Evolutionary conservation across 2,329 filamentous ascomycete species (phyloP), one percentile per base, ranked within the genome.

Genomic region (Endocalyx cinctus): DNA sequence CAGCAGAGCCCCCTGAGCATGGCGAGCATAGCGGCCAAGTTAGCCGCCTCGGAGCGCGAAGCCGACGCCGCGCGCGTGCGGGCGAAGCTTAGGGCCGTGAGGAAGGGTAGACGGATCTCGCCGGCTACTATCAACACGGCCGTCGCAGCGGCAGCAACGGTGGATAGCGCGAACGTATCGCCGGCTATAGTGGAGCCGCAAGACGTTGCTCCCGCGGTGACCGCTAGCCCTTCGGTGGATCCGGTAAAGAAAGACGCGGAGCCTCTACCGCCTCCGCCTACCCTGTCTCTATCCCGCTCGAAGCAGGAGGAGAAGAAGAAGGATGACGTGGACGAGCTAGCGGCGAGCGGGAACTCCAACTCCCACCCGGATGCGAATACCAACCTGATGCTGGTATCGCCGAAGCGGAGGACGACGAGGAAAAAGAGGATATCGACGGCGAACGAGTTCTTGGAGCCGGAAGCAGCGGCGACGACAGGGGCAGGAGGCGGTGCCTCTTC

Each of bases 11-110:
- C 76, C 0, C 55, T 80, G 4, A 78, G 71, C 14, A 78, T 79
- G 69, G 72, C 74, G 7, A 69, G 63, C 20, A 82, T 82, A 40
- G 72, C 74, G 0, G 75, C 76, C 17, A 82, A 82, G 54, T 63
- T 82, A 0, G 78, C 76, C 1, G 77, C 78, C 2, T 75, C 77
- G 1, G 78, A 82, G 43, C 66, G 74, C 13, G 76, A 81, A 33
- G 78, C 78, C 4, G 76, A 81, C 42, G 77, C 77, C 2, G 77
- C 77, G 2, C 67, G 77, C 16, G 75, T 81, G 0, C 63, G 77
- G 4, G 78, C 78, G 3, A 82, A 81, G 51, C 64, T 82, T 18
- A 72, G 68, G 46, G 76, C 77, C 1, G 72, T 71, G 3, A 58
- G 67, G 13, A 44, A 38, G 39, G 41, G 46, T 25, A 27, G 51